Evolutionary conservation across 2,329 filamentous ascomycete species (phyloP).

Genomic region (Magnaporthales sp.): DNA sequence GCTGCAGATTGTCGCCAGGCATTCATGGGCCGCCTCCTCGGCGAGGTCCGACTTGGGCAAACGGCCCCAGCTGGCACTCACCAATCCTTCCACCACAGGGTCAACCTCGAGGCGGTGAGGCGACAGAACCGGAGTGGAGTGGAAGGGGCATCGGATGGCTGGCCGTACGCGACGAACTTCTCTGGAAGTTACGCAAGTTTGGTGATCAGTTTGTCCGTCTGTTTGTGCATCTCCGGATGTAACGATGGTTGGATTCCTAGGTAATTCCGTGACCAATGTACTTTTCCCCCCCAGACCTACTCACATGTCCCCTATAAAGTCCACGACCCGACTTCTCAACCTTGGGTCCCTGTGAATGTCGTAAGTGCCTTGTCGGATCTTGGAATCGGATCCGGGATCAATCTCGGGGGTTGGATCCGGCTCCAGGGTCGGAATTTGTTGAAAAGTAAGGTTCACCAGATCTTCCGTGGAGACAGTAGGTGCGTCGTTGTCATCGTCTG

Average conservation of each 20-base stretch:
- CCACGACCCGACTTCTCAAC: background rate
- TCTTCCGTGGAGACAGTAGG: background rate
- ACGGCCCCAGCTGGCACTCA: background rate
- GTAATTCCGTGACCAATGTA: background rate
- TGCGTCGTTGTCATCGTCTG: background rate
- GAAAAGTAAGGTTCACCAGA: background rate
- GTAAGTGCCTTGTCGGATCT: background rate
- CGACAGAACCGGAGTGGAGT: background rate
- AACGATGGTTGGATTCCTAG: background rate
- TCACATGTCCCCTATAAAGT: conserved; percentile 1
- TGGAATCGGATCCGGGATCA: background rate
- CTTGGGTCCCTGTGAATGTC: background rate
- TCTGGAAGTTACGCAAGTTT: background rate
- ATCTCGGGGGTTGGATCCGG: background rate
- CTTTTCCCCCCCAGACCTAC: background rate
- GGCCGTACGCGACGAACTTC: background rate
- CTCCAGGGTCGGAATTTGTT: background rate
- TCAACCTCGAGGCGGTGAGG: conserved; percentile 9
- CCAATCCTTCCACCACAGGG: background rate
- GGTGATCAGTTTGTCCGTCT: background rate
- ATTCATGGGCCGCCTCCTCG: conserved; percentile 17
- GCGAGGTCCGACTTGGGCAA: background rate
- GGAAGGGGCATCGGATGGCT: background rate
- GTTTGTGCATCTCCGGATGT: background rate
- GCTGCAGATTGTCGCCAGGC: conserved; percentile 38